Conservation (phyloP, 2,329 filamentous ascomycete species). For the Paecilomyces sp. region DNA sequence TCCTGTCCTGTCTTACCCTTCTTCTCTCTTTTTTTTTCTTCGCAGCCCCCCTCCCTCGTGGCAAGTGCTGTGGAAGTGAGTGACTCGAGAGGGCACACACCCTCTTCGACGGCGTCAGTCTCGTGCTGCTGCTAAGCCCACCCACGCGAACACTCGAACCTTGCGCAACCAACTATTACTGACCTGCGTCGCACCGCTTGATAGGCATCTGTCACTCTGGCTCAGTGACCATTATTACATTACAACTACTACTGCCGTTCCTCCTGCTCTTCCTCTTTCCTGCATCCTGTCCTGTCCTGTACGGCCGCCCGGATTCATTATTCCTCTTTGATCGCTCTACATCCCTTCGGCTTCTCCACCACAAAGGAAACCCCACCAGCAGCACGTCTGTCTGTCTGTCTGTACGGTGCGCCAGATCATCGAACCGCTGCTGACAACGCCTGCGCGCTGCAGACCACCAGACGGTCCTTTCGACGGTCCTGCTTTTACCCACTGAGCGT, state of each 20-base stretch:
- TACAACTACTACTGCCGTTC: background rate
- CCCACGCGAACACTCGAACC: background rate
- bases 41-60: background rate
- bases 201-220: background rate
- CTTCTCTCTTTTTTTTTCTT: background rate
- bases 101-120: background rate
- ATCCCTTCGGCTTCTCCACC: background rate
- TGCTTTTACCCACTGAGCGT: slow-evolving; percentile 7
- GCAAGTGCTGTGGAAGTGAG: background rate
- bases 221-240: background rate
- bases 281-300: background rate
- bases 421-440: slow-evolving; percentile 4
- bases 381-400: slow-evolving; percentile 4
- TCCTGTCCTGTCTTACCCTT: background rate
- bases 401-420: slow-evolving; percentile 8
- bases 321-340: background rate
- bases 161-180: background rate
- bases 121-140: background rate
- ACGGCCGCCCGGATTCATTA: background rate
- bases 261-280: background rate
- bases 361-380: slow-evolving; percentile 7
- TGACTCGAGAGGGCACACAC: background rate
- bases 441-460: slow-evolving; percentile 5
- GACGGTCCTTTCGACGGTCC: background rate
- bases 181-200: background rate